Percentiles rank a stretch among this genome's conserved stretches.
These are phyloP conservation scores for Lepidium sativum DNA, from an alignment of 345 rosid species.

Conservation along the genomic window DNA sequence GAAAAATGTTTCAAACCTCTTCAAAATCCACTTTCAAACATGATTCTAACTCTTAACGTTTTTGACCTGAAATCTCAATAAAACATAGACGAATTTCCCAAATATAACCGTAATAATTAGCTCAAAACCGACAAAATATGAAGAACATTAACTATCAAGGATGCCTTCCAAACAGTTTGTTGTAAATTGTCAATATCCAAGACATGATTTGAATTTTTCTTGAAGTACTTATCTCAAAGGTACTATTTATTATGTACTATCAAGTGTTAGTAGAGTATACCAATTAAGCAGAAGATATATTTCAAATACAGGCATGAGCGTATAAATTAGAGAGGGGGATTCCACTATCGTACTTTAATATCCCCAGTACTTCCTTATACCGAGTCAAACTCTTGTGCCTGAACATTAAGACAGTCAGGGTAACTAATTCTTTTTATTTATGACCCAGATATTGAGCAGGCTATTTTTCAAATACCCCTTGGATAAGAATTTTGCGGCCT, in stretches of 20 bases:
- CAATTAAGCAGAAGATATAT: neutral
- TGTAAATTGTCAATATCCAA: neutral
- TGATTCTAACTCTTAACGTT: no score
- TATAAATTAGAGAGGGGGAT: constrained; percentile 8
- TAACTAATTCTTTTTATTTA: neutral
- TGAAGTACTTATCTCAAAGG: constrained; percentile 1
- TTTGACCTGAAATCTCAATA: no score
- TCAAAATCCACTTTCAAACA: no score
- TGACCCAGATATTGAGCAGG: neutral
- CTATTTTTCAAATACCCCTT: constrained; percentile 47
- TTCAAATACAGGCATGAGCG: neutral
- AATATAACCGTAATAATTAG: no score
- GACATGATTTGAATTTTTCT: neutral
- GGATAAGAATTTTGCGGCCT: constrained; percentile 80
- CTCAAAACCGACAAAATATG: no score
- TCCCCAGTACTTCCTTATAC: constrained; percentile 59
- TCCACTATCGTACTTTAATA: constrained; percentile 45
- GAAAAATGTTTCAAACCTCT: no score
- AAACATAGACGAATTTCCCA: no score
- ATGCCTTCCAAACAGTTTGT: neutral
- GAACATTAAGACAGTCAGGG: constrained; percentile 18
- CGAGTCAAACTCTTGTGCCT: constrained; percentile 67
- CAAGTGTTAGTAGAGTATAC: constrained; percentile 1
- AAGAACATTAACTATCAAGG: neutral
- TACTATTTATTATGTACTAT: neutral